Evolutionary conservation across 805 yeast genomes (phyloP), one percentile per base, ranked within the genome.

Genomic region (Pichia phayaonensis): DNA sequence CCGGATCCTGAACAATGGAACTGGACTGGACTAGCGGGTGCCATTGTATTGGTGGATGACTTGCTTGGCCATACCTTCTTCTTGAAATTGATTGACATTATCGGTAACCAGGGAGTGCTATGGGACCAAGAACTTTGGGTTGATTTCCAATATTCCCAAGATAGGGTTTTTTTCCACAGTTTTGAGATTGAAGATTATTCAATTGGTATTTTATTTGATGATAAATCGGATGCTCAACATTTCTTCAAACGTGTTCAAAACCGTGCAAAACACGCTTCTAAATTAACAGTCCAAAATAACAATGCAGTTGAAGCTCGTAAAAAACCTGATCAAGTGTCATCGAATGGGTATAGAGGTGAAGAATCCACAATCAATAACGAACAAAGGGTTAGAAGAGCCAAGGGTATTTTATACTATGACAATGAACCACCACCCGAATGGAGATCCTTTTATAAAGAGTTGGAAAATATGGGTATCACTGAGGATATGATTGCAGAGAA

Each of bases 91-190:
- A 95, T 94, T 8, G 99, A 94, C 61, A 81, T 92, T 31, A 62
- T 73, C 39, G 96, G 95, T 8, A 77, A 81, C 54, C 72, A 85
- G 41, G 98, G 98, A 36, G 96, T 94, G 0, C 57, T 94, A 0
- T 94, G 99, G 99, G 99, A 94, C 66, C 99, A 94, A 67, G 99
- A 94, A 67, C 68, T 94, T 45, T 92, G 87, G 61, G 83, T 88
- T 13, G 84, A 87, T 60, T 90, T 94, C 66, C 83, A 84, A 59
- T 94, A 94, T 68, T 80, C 86, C 62, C 98, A 94, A 67, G 99
- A 94, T 66, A 78, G 99, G 31, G 82, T 95, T 40, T 94, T 88
- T 68, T 94, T 94, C 75, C 98, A 94, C 65, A 76, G 95, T 8
- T 94, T 94, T 69, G 99, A 94, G 70, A 72, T 89, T 44, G 98